Base-by-base conservation (phyloP, 768 basidiomycete species). In the Mycena venus region DNA sequence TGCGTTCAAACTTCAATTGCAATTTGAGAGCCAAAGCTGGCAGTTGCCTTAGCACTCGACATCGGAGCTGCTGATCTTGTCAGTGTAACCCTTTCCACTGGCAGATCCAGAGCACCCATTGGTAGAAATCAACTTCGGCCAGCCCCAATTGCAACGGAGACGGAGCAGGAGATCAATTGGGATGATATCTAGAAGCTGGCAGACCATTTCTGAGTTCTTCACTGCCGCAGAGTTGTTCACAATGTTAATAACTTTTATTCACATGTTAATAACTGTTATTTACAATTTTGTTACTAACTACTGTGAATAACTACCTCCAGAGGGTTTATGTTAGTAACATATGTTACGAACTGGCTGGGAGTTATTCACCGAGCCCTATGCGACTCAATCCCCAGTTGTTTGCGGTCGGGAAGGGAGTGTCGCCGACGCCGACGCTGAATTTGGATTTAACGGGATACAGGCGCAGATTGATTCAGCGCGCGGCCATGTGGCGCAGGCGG, bases 381-480 rank as follows among this genome's bases (percentile, higher is more conserved):
- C n/a, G n/a, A n/a, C n/a, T n/a, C n/a, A n/a, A n/a, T n/a, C n/a
- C n/a, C n/a, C 89, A 89, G 60, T 81, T 84, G 11, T 81, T 88
- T 9, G 80, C 82, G 23, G 68, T 32, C 4, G 58, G 47, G 29
- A 80, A n/a, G 27, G 87, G 88, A 65, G 88, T 92, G n/a, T 92
- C 92, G 63, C 89, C 92, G 64, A 92, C 93, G 51, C 91, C 92
- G 34, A 93, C 91, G 55, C 93, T 92, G 38, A 90, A 87, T 62
- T 83, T 95, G 34, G 94, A 96, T 81, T 79, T 95, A 55, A 86
- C 88, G 7, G 93, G 1, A 86, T 96, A 64, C 93, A 95, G 77
- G 90, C 89, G 25, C 90, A 95, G 85, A 96, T 93, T 75, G 96
- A 97, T 80, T 86, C 86, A 11, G 94, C 94, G 25, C 92, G 94